These are phyloP conservation scores for Pyracantha coccinea DNA, from an alignment of 331 rosid species.

Conservation along the genomic window DNA sequence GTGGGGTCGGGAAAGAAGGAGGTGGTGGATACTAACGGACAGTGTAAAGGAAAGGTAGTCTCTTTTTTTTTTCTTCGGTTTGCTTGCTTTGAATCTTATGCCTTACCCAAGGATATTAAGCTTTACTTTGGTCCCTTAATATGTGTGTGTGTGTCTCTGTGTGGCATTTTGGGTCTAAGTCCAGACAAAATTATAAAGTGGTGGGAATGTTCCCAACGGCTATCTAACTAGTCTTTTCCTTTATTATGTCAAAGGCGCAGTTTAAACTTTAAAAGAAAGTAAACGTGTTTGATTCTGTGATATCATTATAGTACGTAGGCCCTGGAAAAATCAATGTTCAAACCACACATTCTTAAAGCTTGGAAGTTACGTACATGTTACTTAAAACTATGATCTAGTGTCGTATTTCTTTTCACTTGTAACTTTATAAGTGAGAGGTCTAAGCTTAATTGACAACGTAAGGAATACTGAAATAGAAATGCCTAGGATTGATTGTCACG, in stretches of 20 bases:
- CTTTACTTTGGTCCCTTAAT: slow-evolving; percentile 5
- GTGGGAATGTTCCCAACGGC: slow-evolving; percentile 68
- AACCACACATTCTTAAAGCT: not conserved
- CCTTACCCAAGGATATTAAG: slow-evolving; percentile 21
- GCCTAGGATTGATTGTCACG: not conserved
- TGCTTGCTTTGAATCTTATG: slow-evolving; percentile 53
- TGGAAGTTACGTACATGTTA: not conserved
- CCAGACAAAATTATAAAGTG: slow-evolving; percentile 43
- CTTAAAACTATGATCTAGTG: too few species aligned
- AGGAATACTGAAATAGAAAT: not conserved
- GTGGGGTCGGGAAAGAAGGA: slow-evolving; percentile 12
- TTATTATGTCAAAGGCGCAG: not conserved
- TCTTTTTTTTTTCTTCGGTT: not conserved
- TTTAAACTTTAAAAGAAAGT: not conserved
- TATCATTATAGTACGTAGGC: not conserved
- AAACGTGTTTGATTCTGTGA: not conserved
- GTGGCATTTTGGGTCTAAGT: slow-evolving; percentile 12
- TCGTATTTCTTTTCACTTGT: too few species aligned
- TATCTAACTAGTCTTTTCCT: slow-evolving; percentile 9
- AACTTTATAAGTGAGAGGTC: too few species aligned
- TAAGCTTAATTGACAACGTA: not conserved
- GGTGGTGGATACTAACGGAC: not conserved
- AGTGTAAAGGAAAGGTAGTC: slow-evolving; percentile 21
- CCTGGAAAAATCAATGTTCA: not conserved
- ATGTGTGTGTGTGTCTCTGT: not conserved